These are phyloP conservation scores for Colletotrichum sp. DNA, from an alignment of 2,329 filamentous ascomycete genomes.

Conservation along the genomic window DNA sequence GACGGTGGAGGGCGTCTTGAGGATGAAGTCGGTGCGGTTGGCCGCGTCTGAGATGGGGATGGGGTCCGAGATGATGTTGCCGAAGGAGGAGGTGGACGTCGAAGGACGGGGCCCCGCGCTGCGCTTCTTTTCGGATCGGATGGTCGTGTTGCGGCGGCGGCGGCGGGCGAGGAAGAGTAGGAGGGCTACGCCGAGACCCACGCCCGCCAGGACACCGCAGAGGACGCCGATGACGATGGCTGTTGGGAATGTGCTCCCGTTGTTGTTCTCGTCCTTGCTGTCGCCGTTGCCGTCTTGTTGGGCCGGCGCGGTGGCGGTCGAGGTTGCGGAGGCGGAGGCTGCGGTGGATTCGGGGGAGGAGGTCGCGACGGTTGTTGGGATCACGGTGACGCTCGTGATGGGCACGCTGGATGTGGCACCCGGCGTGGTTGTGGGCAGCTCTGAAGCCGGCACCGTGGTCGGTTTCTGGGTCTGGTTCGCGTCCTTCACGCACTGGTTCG, in stretches of 20 bases:
- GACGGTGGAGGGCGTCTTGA: conserved; percentile 39
- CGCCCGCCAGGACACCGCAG: conserved; percentile 47
- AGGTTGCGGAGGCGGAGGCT: not conserved
- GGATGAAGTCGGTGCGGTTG: conserved; percentile 60
- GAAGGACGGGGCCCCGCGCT: conserved; percentile 23
- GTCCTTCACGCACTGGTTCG: conserved; percentile 54
- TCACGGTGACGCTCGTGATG: conserved; percentile 22
- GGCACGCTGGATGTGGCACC: conserved; percentile 23
- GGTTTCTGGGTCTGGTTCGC: conserved; percentile 52
- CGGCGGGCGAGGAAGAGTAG: conserved; percentile 43
- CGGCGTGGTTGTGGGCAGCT: conserved; percentile 25
- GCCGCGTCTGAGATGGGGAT: conserved; percentile 48
- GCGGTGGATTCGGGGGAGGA: conserved; percentile 22
- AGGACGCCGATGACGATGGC: conserved; percentile 53
- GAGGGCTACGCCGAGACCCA: conserved; percentile 43
- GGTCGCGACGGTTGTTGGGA: conserved; percentile 26
- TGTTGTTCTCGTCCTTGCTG: conserved; percentile 3
- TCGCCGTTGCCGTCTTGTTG: conserved; percentile 9
- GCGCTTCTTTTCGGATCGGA: conserved; percentile 24
- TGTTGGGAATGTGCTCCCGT: conserved; percentile 30
- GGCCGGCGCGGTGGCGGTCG: conserved; percentile 24
- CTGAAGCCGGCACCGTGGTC: not conserved
- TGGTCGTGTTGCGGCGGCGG: conserved; percentile 29
- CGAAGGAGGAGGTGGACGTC: conserved; percentile 43
- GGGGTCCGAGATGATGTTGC: conserved; percentile 63